Evolutionary conservation across 2,329 filamentous ascomycete species (phyloP).

Genomic region (Aspergillus intermedius): DNA sequence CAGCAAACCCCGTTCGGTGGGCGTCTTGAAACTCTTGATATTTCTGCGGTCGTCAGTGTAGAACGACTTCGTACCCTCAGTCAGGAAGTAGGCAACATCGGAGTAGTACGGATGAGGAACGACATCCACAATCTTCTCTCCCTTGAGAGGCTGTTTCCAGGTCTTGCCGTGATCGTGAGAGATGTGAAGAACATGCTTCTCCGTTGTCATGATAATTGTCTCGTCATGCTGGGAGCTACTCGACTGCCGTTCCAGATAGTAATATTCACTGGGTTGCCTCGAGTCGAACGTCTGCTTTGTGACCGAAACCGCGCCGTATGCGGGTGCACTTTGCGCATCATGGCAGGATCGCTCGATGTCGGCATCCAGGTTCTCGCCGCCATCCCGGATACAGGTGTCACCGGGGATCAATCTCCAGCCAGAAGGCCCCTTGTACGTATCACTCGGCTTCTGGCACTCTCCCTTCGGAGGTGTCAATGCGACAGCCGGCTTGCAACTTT

Average conservation of each 20-base stretch:
- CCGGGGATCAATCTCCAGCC: constrained; percentile 90
- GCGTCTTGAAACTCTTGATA: constrained; percentile 68
- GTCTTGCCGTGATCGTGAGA: constrained; percentile 82
- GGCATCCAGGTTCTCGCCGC: constrained; percentile 61
- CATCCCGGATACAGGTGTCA: constrained; percentile 60
- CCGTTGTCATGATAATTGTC: constrained; percentile 59
- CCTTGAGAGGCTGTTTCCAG: constrained; percentile 67
- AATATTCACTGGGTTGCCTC: constrained; percentile 49
- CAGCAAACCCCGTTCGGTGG: constrained; percentile 50
- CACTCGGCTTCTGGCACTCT: constrained; percentile 63
- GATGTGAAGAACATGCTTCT: constrained; percentile 59
- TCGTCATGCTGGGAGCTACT: constrained; percentile 63
- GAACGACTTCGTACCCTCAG: constrained; percentile 58
- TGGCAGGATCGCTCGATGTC: constrained; percentile 70
- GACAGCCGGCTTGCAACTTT: constrained; percentile 61
- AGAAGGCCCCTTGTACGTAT: constrained; percentile 75
- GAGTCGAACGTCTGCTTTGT: constrained; percentile 59
- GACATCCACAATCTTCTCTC: constrained; percentile 63
- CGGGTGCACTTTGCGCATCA: constrained; percentile 50
- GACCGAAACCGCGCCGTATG: constrained; percentile 60
- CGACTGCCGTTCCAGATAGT: constrained; percentile 73
- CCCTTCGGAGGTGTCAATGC: constrained; percentile 62
- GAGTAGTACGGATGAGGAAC: constrained; percentile 74
- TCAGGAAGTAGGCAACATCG: constrained; percentile 82
- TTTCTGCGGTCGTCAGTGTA: constrained; percentile 77